Evolutionary conservation across 371 early-diverging fungal genomes (phyloP), one percentile per base, ranked within the genome.

Genomic region (Saksenaea oblongispora): DNA sequence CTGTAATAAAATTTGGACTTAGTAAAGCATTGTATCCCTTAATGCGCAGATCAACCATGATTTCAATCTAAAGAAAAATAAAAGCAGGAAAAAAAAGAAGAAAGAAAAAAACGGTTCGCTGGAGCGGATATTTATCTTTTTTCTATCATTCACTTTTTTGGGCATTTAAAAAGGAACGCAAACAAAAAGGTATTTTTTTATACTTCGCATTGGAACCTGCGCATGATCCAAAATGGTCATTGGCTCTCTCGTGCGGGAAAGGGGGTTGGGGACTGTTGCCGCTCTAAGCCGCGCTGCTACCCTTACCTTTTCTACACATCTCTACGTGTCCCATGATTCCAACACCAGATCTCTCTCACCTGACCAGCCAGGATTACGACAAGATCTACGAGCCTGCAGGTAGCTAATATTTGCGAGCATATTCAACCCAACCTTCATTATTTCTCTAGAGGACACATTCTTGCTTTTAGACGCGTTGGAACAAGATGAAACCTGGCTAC

Each of bases 401-500:
- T 90, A 77, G 22, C 26, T 10, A 44, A n/a, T 34, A 34, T 37
- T 31, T 22, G 28, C 28, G 44, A 18, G 14, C 18, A 3, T 13
- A 24, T 9, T 24, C 0, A 2, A 26, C 10, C 22, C 35, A 31
- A 24, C 3, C 27, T 14, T 14, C 15, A 8, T 35, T 15, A 22
- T 18, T 27, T 44, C 59, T 31, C 51, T 36, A 78, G 97, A 98
- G 86, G 98, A 98, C 75, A 95, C 96, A 0, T 98, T 94, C 69
- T 71, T 97, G 58, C 80, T 98, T 18, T 74, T 98, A 34, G 97
- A 96, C 70, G 93, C 95, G 1, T 82, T 97, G n/a, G 96, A 96
- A 71, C 75, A 83, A 59, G 96, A 96, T 56, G 71, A 70, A 5
- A 31, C 68, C 9, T 66, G 71, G 47, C 63, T 95, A 55, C 80